phyloP scores from a whole-genome alignment of 768 basidiomycete genomes.

The Boletus reticuloceps region DNA sequence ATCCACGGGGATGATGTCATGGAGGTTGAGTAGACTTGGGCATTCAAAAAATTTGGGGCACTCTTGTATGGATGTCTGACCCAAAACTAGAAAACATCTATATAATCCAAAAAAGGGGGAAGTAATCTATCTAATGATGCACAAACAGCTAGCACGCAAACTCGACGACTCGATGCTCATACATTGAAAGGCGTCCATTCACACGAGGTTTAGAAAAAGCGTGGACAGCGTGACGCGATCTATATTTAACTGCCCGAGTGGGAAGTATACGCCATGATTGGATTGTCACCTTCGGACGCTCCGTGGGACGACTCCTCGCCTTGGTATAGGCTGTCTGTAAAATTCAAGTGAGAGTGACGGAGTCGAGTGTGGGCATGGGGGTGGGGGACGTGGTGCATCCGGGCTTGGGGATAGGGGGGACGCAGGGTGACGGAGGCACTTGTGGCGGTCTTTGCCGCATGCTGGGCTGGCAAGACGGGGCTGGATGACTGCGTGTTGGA shows the following conservation, averaged over 20 bases:
- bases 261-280: constrained; percentile 49
- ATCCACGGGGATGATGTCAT: constrained; percentile 43
- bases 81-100: constrained; percentile 20
- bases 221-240: neutral
- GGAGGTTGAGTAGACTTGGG: constrained; percentile 44
- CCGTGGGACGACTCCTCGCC: constrained; percentile 26
- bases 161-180: constrained; percentile 8
- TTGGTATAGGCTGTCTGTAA: constrained; percentile 39
- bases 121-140: constrained; percentile 30
- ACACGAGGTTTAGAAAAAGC: neutral
- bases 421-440: constrained; percentile 48
- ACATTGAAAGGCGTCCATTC: constrained; percentile 6
- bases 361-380: constrained; percentile 77
- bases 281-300: constrained; percentile 33
- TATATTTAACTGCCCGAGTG: constrained; percentile 29
- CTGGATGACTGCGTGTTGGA: constrained; percentile 20
- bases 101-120: constrained; percentile 18
- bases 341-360: constrained; percentile 56
- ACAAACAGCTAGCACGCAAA: constrained; percentile 22
- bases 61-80: constrained; percentile 1
- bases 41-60: neutral
- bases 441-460: constrained; percentile 30
- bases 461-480: constrained; percentile 17
- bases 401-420: constrained; percentile 54
- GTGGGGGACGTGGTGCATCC: constrained; percentile 81